Evolutionary conservation across 345 rosid genomes (phyloP).

Genomic region (Populus davidiana): DNA sequence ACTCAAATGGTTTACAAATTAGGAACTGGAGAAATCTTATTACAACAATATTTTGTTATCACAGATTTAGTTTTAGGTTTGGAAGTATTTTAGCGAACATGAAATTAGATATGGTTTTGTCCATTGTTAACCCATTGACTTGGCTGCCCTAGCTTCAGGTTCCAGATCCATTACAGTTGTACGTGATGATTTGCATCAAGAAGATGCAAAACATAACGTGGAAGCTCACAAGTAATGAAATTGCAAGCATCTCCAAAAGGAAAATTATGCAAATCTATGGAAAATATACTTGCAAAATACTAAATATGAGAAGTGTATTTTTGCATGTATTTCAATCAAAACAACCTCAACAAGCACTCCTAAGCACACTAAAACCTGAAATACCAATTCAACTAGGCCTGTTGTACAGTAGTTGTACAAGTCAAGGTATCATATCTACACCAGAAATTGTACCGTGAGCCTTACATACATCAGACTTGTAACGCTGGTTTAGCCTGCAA

Average conservation of each 20-base stretch:
- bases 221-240: not conserved
- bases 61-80: not conserved
- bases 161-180: not conserved
- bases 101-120: not conserved
- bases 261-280: not conserved
- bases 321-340: too few species aligned
- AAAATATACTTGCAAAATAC: not conserved
- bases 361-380: too few species aligned
- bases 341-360: too few species aligned
- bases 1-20: not conserved
- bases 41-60: not conserved
- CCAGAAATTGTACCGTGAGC: not conserved
- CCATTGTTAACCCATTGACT: not conserved
- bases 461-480: not conserved
- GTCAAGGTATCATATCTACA: not conserved
- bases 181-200: too few species aligned
- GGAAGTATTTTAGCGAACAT: not conserved
- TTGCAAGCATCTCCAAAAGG: not conserved
- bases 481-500: not conserved
- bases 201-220: not conserved
- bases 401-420: too few species aligned
- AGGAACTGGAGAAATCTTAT: not conserved
- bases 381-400: too few species aligned
- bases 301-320: too few species aligned
- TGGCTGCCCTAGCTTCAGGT: not conserved